phyloP scores from a whole-genome alignment of 192 early-diverging fungal species.

The Linnemannia zychae region DNA sequence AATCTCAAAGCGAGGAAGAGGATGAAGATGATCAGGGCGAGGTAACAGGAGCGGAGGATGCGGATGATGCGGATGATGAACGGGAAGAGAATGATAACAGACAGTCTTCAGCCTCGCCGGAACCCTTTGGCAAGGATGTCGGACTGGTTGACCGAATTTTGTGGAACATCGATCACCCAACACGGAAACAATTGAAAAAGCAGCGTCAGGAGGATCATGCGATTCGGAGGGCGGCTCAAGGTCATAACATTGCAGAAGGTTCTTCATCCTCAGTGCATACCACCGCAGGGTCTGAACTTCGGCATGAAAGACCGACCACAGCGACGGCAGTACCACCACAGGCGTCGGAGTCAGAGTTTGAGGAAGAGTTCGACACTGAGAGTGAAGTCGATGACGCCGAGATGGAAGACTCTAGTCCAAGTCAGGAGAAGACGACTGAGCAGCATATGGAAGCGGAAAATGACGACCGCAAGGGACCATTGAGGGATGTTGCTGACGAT shows the following conservation, averaged over 20 bases:
- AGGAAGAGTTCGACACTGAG: conserved; percentile 55
- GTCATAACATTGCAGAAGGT: background rate
- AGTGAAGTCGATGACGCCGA: conserved; percentile 31
- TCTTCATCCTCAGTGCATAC: background rate
- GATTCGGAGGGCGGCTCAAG: background rate
- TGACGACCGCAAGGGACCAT: conserved; percentile 19
- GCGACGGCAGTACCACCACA: background rate
- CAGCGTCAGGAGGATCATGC: conserved; percentile 5
- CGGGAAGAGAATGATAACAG: background rate
- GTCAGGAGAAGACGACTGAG: background rate
- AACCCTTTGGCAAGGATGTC: conserved; percentile 43
- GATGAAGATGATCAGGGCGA: background rate
- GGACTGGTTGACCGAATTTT: conserved; percentile 43
- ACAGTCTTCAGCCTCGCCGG: background rate
- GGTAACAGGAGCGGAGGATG: conserved; percentile 9
- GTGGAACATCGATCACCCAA: conserved; percentile 47
- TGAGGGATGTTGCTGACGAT: conserved; percentile 11
- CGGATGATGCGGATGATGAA: conserved; percentile 40
- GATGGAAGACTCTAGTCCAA: background rate
- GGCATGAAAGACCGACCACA: background rate
- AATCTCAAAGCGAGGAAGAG: conserved; percentile 6
- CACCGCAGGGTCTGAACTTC: background rate
- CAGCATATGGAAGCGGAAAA: background rate
- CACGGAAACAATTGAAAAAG: conserved; percentile 5
- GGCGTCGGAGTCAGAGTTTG: conserved; percentile 19